These are phyloP conservation scores for Sarocladium brachiariae DNA, from an alignment of 2,329 filamentous ascomycete species.

Conservation along the genomic window DNA sequence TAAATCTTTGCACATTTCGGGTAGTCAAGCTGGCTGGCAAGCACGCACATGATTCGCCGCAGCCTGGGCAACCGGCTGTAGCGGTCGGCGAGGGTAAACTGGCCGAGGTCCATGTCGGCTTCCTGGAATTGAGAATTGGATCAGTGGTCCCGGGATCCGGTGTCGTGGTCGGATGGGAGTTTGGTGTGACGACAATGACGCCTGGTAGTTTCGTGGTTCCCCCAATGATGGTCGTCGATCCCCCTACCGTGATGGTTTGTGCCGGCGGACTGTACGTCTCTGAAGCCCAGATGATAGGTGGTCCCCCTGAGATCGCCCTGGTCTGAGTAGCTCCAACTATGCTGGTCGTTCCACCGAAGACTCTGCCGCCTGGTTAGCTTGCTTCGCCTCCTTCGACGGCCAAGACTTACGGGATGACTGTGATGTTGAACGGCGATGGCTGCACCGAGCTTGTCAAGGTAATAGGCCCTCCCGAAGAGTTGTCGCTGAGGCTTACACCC, in stretches of 20 bases:
- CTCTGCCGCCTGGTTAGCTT: too few relatives aligned
- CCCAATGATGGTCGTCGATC: conserved; percentile 8
- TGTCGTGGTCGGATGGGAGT: conserved; percentile 8
- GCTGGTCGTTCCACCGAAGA: conserved; percentile 8
- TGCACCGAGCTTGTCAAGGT: conserved; percentile 9
- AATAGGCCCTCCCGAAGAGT: background rate
- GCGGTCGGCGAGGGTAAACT: conserved; percentile 4
- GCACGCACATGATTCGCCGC: background rate
- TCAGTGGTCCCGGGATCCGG: conserved; percentile 6
- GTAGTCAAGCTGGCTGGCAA: background rate
- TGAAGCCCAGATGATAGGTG: conserved; percentile 5
- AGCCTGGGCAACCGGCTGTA: background rate
- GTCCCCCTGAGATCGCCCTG: background rate
- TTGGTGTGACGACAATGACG: background rate
- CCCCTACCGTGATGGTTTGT: conserved; percentile 2
- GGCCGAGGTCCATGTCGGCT: conserved; percentile 5
- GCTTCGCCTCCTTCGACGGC: too few relatives aligned
- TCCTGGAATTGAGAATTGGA: conserved; percentile 10
- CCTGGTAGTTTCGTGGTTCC: conserved; percentile 3
- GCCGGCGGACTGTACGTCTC: conserved; percentile 2
- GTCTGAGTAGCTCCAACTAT: conserved; percentile 6
- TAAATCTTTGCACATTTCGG: background rate
- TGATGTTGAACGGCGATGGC: conserved; percentile 8
- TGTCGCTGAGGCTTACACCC: conserved; percentile 5
- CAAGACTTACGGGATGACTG: conserved; percentile 1